Base-by-base conservation (phyloP, 345 rosid species). In the Linum lewisii region DNA sequence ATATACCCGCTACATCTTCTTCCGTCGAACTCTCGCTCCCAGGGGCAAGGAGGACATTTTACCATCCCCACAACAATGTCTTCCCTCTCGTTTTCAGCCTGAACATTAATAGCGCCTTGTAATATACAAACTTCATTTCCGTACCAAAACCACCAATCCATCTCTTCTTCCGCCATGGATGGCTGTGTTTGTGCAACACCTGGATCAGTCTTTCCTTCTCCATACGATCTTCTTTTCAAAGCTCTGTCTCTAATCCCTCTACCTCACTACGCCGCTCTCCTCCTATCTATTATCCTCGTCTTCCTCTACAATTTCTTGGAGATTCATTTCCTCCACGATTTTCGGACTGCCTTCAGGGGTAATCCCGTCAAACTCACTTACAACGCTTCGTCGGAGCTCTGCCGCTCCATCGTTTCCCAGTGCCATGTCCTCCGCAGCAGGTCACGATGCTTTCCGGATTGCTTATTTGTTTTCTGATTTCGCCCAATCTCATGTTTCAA, bases 151-250 rank as follows among this genome's bases (percentile, higher is more conserved):
- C 34, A 29, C 34, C 34, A 29, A 4, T 8, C 7, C 34, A 29
- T 29, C 34, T 29, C 34, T n/a, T n/a, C n/a, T n/a, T n/a, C n/a
- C 56, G 47, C 47, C 47, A 42, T 42, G 47, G 47, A 42, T 42
- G 47, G 47, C 2, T 42, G 47, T 42, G 47, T 14, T 6, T 42
- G 47, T 42, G 18, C 18, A 42, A 16, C 47, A 42, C 15, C 47
- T 42, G 16, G 13, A 11, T 42, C 18, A 3, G 47, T 42, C 14
- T 42, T 2, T 16, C 15, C 15, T 42, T 77, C 79, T 21, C 75
- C 82, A 0, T 72, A 81, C 73, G 36, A 19, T n/a, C 75, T 73
- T 21, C 75, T 81, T 64, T 58, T 78, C 57, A 60, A 62, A 24
- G 67, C 79, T 20, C 61, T 68, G 5, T 63, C 72, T 59, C 32